Evolutionary conservation across 176 grass and related monocot genomes (phyloP).

Genomic region (Leersia perrieri): DNA sequence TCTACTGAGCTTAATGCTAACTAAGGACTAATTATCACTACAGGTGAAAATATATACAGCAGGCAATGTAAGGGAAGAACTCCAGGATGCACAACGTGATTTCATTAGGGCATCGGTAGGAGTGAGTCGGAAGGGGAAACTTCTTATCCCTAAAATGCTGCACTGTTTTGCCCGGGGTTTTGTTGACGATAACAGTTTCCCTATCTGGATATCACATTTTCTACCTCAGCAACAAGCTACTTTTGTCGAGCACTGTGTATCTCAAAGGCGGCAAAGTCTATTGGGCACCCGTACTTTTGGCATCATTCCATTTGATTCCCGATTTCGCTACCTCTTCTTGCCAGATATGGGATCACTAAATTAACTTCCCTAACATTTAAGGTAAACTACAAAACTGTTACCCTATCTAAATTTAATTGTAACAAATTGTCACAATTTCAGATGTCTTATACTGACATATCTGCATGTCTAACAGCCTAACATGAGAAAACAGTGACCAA

Average conservation of each 20-base stretch:
- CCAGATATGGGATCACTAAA: constrained; percentile 44
- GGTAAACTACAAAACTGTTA: constrained; percentile 5
- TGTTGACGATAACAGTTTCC: constrained; percentile 71
- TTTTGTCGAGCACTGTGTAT: constrained; percentile 83
- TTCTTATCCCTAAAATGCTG: constrained; percentile 82
- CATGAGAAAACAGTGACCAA: not conserved
- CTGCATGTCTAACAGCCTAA: not conserved
- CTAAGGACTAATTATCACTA: not conserved
- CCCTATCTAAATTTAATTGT: not conserved
- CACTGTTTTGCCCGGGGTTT: constrained; percentile 80
- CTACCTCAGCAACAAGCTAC: constrained; percentile 77
- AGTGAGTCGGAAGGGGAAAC: constrained; percentile 81
- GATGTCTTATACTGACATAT: not conserved
- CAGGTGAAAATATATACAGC: constrained; percentile 87
- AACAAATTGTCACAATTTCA: not conserved
- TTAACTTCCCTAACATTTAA: constrained; percentile 15
- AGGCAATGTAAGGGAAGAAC: constrained; percentile 77
- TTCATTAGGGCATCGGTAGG: constrained; percentile 86
- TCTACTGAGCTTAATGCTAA: not conserved
- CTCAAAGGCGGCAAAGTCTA: constrained; percentile 78
- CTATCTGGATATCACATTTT: constrained; percentile 82
- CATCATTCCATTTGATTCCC: constrained; percentile 81
- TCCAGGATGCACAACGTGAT: constrained; percentile 75
- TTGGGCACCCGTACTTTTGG: constrained; percentile 63
- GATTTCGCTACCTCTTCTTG: constrained; percentile 89